Percentiles rank a stretch among this genome's conserved stretches.
phyloP scores from a whole-genome alignment of 140 eudicot genomes.

The Flaveria floridana region DNA sequence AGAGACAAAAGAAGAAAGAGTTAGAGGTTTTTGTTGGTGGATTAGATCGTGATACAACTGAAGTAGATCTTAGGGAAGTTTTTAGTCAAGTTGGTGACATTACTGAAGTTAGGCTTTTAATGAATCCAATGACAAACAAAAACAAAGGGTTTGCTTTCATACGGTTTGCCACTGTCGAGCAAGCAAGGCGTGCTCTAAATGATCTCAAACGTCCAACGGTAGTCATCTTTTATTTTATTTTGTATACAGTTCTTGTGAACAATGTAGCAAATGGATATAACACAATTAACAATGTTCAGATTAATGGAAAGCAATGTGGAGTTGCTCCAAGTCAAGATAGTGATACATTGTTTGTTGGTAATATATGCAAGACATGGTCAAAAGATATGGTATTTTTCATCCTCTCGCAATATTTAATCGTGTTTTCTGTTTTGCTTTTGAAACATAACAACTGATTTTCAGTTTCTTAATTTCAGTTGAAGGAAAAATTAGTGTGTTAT shows the following conservation, averaged over 20 bases:
- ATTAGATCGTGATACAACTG: constrained; percentile 52
- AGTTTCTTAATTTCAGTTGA: constrained; percentile 33
- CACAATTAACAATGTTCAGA: constrained; percentile 28
- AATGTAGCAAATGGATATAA: not conserved
- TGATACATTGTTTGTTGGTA: constrained; percentile 57
- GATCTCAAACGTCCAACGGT: constrained; percentile 57
- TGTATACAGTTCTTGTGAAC: not conserved
- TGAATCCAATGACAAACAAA: constrained; percentile 54
- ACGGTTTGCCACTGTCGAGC: constrained; percentile 53
- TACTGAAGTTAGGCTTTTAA: constrained; percentile 54
- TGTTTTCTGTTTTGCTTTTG: not conserved
- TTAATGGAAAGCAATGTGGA: constrained; percentile 63
- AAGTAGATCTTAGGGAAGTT: constrained; percentile 49
- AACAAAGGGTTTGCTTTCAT: constrained; percentile 59
- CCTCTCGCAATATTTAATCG: not conserved
- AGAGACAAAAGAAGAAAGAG: constrained; percentile 50
- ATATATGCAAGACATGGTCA: constrained; percentile 61
- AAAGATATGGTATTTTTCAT: constrained; percentile 48
- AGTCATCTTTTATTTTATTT: constrained; percentile 13
- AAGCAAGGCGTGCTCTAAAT: constrained; percentile 45
- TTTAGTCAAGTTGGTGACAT: constrained; percentile 51
- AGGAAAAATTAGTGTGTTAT: constrained; percentile 48
- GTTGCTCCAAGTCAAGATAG: constrained; percentile 64
- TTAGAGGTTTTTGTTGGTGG: constrained; percentile 62
- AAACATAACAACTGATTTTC: constrained; percentile 5